These are phyloP conservation scores for Colletotrichum sidae DNA, from an alignment of 2,329 filamentous ascomycete species.

Conservation along the genomic window DNA sequence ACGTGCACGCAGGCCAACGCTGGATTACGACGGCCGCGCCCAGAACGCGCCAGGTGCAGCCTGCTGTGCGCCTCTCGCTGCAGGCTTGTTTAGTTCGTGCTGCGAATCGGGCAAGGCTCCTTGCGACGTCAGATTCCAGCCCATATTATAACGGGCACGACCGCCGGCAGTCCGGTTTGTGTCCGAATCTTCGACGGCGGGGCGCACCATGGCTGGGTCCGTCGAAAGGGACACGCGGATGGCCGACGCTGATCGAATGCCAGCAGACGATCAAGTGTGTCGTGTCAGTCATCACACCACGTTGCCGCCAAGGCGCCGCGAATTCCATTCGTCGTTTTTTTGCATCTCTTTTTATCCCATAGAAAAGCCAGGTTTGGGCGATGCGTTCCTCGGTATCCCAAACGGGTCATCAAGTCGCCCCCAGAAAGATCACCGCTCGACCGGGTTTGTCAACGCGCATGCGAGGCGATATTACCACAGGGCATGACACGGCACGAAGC, in stretches of 20 bases:
- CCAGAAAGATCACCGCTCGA: background rate
- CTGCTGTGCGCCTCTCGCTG: conserved; percentile 4
- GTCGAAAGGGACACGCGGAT: conserved; percentile 12
- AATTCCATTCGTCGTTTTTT: conserved; percentile 6
- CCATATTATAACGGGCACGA: conserved; percentile 3
- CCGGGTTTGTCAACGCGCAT: background rate
- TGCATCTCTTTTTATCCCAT: conserved; percentile 8
- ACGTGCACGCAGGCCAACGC: background rate
- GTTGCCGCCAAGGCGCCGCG: conserved; percentile 16
- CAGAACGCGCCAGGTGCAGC: conserved; percentile 2
- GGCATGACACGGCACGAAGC: background rate
- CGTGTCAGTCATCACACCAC: conserved; percentile 27
- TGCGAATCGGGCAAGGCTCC: conserved; percentile 2
- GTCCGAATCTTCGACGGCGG: conserved; percentile 17
- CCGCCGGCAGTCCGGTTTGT: conserved; percentile 6
- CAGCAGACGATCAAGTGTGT: conserved; percentile 14
- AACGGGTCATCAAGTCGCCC: conserved; percentile 5
- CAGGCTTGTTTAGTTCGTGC: background rate
- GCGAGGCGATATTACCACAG: conserved; percentile 5
- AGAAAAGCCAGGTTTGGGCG: background rate
- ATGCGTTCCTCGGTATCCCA: background rate
- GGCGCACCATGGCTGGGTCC: conserved; percentile 20
- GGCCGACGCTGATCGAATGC: conserved; percentile 26
- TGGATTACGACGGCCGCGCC: background rate
- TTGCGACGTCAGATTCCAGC: conserved; percentile 5